These are phyloP conservation scores for Wallacemonas collosoma DNA, from an alignment of 208 protist species.

Conservation along the genomic window DNA sequence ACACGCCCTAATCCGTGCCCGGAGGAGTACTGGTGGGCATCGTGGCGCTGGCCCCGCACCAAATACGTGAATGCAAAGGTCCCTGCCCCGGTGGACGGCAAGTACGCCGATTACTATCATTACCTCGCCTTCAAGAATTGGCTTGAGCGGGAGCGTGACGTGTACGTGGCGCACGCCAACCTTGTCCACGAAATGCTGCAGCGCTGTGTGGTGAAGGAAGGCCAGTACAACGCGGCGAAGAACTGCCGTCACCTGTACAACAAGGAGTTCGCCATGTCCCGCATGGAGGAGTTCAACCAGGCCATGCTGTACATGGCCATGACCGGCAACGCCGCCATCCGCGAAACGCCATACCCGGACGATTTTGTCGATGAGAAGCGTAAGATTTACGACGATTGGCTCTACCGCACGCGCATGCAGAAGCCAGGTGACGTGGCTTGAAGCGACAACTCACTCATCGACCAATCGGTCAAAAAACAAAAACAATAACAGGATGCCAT, in stretches of 20 bases:
- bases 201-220: constrained; percentile 78
- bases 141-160: constrained; percentile 77
- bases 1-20: constrained; percentile 81
- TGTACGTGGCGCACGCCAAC: constrained; percentile 80
- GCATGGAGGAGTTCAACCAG: constrained; percentile 85
- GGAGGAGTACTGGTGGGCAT: constrained; percentile 82
- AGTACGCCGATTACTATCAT: constrained; percentile 87
- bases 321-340: constrained; percentile 83
- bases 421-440: constrained; percentile 74
- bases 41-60: constrained; percentile 78
- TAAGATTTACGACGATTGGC: constrained; percentile 89
- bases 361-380: constrained; percentile 88
- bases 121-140: constrained; percentile 85
- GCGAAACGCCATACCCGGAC: constrained; percentile 82
- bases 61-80: constrained; percentile 89
- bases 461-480: not conserved
- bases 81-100: constrained; percentile 72
- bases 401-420: constrained; percentile 81
- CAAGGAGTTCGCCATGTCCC: constrained; percentile 83
- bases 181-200: constrained; percentile 76
- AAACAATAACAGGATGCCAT: not conserved
- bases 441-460: not conserved
- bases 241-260: constrained; percentile 84
- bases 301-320: constrained; percentile 85
- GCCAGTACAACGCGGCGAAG: constrained; percentile 89